Evolutionary conservation across 164 flowering plant genomes (phyloP).

Genomic region (Amborella trichopoda): DNA sequence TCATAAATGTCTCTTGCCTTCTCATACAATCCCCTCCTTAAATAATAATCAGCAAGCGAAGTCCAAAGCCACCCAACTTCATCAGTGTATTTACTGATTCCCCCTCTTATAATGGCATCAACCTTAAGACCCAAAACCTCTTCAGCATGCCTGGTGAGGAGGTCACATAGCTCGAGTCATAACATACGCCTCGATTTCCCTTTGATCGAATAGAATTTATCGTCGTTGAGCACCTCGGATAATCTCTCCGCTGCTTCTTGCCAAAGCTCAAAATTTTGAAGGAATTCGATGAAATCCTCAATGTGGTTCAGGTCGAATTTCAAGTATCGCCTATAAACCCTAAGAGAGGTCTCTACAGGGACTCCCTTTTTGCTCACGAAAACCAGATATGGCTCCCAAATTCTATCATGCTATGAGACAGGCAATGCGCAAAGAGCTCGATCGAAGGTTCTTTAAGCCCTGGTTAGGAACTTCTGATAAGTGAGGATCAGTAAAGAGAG

Average conservation of each 20-base stretch:
- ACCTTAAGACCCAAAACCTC: constrained; percentile 86
- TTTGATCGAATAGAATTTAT: constrained; percentile 59
- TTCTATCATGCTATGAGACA: constrained; percentile 85
- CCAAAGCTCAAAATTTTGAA: constrained; percentile 55
- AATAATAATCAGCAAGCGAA: constrained; percentile 80
- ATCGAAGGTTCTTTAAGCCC: constrained; percentile 60
- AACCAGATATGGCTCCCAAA: constrained; percentile 67
- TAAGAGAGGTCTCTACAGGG: constrained; percentile 79
- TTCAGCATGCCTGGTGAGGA: constrained; percentile 61
- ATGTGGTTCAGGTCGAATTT: constrained; percentile 83
- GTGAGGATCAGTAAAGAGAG: constrained; percentile 60
- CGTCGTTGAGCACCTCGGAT: constrained; percentile 86
- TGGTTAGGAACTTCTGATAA: constrained; percentile 47
- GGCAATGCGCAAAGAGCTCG: constrained; percentile 85
- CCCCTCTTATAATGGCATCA: constrained; percentile 89
- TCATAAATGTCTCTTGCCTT: constrained; percentile 89
- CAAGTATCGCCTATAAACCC: constrained; percentile 88
- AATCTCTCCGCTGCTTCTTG: constrained; percentile 86
- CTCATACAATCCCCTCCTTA: constrained; percentile 61
- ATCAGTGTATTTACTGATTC: constrained; percentile 86
- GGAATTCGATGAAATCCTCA: constrained; percentile 88
- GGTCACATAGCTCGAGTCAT: constrained; percentile 86
- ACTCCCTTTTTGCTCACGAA: constrained; percentile 74
- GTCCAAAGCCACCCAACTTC: constrained; percentile 96
- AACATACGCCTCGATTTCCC: constrained; percentile 76